Percentiles rank a stretch among this genome's conserved stretches.
Conservation (phyloP, 2,329 filamentous ascomycete genomes). For the Thelonectria rubi region DNA sequence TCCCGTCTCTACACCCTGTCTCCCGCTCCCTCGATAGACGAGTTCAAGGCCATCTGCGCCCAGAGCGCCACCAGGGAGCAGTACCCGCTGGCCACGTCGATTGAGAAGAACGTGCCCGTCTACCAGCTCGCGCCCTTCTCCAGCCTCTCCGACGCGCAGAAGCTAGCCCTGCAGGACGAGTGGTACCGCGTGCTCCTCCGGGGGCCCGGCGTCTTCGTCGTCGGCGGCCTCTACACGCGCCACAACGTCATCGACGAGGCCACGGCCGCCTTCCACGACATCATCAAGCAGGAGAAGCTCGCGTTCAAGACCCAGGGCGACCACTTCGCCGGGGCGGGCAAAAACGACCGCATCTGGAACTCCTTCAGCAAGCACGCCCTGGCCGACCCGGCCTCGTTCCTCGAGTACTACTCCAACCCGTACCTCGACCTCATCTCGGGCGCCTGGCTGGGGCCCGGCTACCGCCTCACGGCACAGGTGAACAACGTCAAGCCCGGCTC, state of each 20-base stretch:
- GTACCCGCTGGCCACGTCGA: conserved; percentile 58
- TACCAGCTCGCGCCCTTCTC: conserved; percentile 57
- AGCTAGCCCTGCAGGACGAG: conserved; percentile 64
- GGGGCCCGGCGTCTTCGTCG: conserved; percentile 68
- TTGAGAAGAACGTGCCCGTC: conserved; percentile 63
- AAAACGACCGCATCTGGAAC: conserved; percentile 72
- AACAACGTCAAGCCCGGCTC: conserved; percentile 70
- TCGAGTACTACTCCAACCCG: conserved; percentile 68
- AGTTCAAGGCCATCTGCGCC: conserved; percentile 56
- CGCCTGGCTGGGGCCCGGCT: conserved; percentile 67
- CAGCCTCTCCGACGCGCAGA: conserved; percentile 30
- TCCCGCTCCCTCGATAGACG: conserved; percentile 50
- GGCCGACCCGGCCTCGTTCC: conserved; percentile 60
- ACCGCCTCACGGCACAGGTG: conserved; percentile 68
- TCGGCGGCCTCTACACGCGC: conserved; percentile 61
- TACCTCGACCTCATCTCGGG: conserved; percentile 62
- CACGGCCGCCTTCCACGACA: conserved; percentile 57
- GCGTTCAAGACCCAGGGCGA: conserved; percentile 58
- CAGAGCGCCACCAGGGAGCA: conserved; percentile 46
- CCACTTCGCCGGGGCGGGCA: conserved; percentile 65
- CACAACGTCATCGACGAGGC: conserved; percentile 53
- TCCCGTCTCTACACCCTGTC: conserved; percentile 38
- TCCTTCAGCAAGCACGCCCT: conserved; percentile 69
- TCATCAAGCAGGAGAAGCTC: conserved; percentile 57
- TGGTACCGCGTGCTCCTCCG: conserved; percentile 65